These are phyloP conservation scores for Penicillium vulpinum DNA, from an alignment of 2,329 filamentous ascomycete species.

Conservation along the genomic window DNA sequence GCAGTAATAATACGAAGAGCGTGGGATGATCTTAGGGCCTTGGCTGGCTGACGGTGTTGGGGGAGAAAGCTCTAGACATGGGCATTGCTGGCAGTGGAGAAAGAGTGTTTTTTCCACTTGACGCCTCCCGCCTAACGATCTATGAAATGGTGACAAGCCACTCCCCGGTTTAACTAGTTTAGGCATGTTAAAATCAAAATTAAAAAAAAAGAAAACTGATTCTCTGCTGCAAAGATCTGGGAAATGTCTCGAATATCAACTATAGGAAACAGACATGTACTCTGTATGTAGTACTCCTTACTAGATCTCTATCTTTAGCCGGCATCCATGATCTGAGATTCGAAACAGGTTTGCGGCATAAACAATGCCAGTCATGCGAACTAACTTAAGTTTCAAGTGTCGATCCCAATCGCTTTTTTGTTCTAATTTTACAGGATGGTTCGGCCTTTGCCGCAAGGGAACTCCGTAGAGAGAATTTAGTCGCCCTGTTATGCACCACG, in stretches of 20 bases:
- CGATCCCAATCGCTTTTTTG: background rate
- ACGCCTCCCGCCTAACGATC: background rate
- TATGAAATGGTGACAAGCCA: too few relatives aligned
- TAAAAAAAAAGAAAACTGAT: too few relatives aligned
- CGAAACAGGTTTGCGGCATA: background rate
- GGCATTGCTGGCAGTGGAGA: background rate
- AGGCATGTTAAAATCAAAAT: too few relatives aligned
- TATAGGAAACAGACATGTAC: too few relatives aligned
- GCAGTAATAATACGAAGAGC: background rate
- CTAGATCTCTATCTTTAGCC: background rate
- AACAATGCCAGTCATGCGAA: background rate
- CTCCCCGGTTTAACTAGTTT: too few relatives aligned
- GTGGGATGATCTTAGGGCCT: background rate
- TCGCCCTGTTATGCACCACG: constrained; percentile 2
- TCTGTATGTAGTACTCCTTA: too few relatives aligned
- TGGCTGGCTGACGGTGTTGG: constrained; percentile 1
- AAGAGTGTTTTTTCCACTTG: background rate
- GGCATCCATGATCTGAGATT: background rate
- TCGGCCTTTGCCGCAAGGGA: background rate
- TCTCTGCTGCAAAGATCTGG: too few relatives aligned
- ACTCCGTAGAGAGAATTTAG: background rate
- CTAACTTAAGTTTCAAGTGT: background rate
- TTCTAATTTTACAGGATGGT: background rate
- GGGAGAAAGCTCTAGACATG: too few relatives aligned
- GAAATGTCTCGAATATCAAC: constrained; percentile 6